Base-by-base conservation (phyloP, 164 flowering plant genomes). In the Paratinospora sagittata region DNA sequence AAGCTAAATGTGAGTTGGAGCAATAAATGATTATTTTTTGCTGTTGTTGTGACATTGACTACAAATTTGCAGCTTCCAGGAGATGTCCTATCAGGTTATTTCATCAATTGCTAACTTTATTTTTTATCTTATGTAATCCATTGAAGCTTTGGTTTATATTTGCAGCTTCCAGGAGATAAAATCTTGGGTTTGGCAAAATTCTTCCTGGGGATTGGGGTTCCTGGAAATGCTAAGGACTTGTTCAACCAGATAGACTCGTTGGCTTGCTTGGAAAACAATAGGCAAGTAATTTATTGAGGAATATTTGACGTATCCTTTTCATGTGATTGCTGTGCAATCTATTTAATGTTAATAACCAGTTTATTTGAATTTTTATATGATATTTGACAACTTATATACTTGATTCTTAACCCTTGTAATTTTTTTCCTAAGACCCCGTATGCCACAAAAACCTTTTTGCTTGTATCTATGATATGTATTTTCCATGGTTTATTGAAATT, bases 111-210 rank as follows among this genome's bases (percentile, higher is more conserved):
- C 27, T 27, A 11, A 37, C 14, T 37, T 21, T 39, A 24, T 37
- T 52, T 55, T 68, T n/a, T 30, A 24, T 67, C 69, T 14, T 70
- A 30, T 47, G 8, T 39, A 64, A 33, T 16, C 6, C 33, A 45
- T 34, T 62, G 57, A 63, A 27, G 19, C n/a, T 67, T 63, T 65
- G 24, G 63, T 52, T 49, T 74, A 9, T 63, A 12, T 71, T 78
- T 82, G 75, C 94, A 93, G 98, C 80, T 96, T 78, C 90, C 92
- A 33, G 89, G 86, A 49, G 93, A 88, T 65, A 89, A 86, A 78
- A 76, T 96, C 37, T 75, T 87, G 80, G 97, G 99, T 58, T 74
- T 96, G 83, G 97, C 97, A 36, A 91, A 86, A 70, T 96, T 85
- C 74, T 91, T 96, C 76, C 96, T 96, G 69, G 86, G 91, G 21